These are phyloP conservation scores for Metschnikowia rubicola DNA, from an alignment of 805 yeast genomes.

Conservation along the genomic window DNA sequence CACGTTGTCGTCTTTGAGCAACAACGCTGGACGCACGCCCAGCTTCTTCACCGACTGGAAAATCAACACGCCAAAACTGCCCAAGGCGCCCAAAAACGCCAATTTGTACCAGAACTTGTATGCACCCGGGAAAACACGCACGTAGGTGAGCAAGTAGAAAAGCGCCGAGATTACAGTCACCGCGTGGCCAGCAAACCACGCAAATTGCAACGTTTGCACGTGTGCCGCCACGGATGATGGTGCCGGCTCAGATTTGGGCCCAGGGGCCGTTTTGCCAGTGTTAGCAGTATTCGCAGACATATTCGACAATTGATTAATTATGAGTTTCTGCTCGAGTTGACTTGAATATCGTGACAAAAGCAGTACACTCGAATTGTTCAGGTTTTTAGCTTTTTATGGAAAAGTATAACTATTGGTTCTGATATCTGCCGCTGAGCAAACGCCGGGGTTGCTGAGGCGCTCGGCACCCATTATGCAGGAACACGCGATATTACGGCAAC, in stretches of 20 bases:
- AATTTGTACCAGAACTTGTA: slow-evolving; percentile 49
- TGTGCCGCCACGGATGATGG: neutral
- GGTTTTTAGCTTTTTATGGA: neutral
- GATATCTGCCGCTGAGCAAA: neutral
- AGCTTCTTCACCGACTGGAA: slow-evolving; percentile 47
- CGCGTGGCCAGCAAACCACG: slow-evolving; percentile 62
- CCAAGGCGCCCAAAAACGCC: slow-evolving; percentile 60
- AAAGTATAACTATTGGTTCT: neutral
- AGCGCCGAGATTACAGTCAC: slow-evolving; percentile 31
- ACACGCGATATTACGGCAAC: too few species aligned
- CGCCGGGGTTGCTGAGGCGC: neutral
- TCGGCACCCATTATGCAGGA: too few species aligned
- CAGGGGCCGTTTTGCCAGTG: neutral
- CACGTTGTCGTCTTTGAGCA: slow-evolving; percentile 56
- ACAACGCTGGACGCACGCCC: slow-evolving; percentile 20
- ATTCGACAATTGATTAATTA: neutral
- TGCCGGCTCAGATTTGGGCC: neutral
- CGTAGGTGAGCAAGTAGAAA: slow-evolving; percentile 33
- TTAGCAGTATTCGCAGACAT: neutral
- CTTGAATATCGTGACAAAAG: too few species aligned
- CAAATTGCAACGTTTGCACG: slow-evolving; percentile 56
- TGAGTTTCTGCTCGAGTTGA: too few species aligned
- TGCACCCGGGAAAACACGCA: slow-evolving; percentile 24
- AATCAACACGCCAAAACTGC: slow-evolving; percentile 73
- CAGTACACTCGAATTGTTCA: too few species aligned